phyloP scores from a whole-genome alignment of 1,284 basidiomycete species.

The Lentinula novae-zelandiae region DNA sequence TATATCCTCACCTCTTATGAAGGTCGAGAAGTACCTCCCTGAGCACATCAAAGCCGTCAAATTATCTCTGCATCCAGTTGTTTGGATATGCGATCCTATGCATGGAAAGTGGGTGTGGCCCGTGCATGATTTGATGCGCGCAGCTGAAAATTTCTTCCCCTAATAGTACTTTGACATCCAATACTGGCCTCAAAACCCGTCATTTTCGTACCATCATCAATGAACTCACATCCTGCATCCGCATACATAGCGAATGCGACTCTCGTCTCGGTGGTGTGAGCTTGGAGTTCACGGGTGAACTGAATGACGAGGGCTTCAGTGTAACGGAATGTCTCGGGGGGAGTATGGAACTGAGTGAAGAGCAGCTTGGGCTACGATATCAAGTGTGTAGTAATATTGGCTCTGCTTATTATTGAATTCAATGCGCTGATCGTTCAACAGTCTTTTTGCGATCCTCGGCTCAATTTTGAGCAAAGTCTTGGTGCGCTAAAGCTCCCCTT shows the following conservation, averaged over 20 bases:
- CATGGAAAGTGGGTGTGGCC: slow-evolving; percentile 76
- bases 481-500: slow-evolving; percentile 38
- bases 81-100: slow-evolving; percentile 98
- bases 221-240: slow-evolving; percentile 81
- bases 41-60: slow-evolving; percentile 85
- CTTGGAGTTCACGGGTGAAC: slow-evolving; percentile 94
- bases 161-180: slow-evolving; percentile 75
- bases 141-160: background rate
- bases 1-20: background rate
- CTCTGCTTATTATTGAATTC: background rate
- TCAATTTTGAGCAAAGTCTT: slow-evolving; percentile 81
- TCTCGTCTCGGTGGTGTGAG: slow-evolving; percentile 92
- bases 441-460: slow-evolving; percentile 80
- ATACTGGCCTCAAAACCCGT: slow-evolving; percentile 81
- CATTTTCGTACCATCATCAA: slow-evolving; percentile 89
- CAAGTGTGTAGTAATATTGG: slow-evolving; percentile 43
- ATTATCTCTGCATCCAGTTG: slow-evolving; percentile 78
- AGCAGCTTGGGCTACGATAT: slow-evolving; percentile 70
- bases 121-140: background rate
- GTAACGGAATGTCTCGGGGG: slow-evolving; percentile 85
- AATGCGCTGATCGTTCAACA: slow-evolving; percentile 18
- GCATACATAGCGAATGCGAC: slow-evolving; percentile 69
- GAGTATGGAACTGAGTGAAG: slow-evolving; percentile 77
- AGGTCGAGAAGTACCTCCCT: slow-evolving; percentile 79
- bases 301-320: slow-evolving; percentile 89